Conservation (phyloP, 257 asterid species). For the Mentha longifolia region DNA sequence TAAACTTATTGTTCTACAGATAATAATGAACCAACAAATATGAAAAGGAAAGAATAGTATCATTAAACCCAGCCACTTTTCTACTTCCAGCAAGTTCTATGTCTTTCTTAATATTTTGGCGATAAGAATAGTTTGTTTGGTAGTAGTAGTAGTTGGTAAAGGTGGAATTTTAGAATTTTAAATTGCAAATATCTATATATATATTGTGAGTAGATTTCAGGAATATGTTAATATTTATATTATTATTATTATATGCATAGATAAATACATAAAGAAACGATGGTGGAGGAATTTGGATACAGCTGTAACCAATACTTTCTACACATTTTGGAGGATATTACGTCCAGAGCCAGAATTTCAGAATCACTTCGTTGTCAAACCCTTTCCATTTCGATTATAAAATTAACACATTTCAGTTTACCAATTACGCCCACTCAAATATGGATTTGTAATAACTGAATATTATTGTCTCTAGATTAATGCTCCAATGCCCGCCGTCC, state of each 20-base stretch:
- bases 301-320: constrained; percentile 65
- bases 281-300: constrained; percentile 51
- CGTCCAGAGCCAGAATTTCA: constrained; percentile 30
- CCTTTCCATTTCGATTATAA: not conserved
- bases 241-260: too few species aligned
- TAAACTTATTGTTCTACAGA: not conserved
- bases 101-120: constrained; percentile 22
- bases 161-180: constrained; percentile 10
- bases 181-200: constrained; percentile 20
- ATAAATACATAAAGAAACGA: not conserved
- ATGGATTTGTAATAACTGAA: too few species aligned
- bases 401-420: not conserved
- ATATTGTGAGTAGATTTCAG: constrained; percentile 10
- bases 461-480: not conserved
- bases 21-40: not conserved
- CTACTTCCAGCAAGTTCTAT: constrained; percentile 31
- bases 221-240: constrained; percentile 3
- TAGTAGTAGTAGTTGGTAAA: constrained; percentile 32
- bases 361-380: constrained; percentile 42
- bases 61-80: constrained; percentile 4
- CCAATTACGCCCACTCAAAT: not conserved
- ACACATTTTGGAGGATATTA: constrained; percentile 32
- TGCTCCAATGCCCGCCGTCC: too few species aligned
- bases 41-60: not conserved
- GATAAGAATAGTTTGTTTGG: constrained; percentile 32